Base-by-base conservation (phyloP, 371 early-diverging fungal species). In the Lichtheimia ramosa region DNA sequence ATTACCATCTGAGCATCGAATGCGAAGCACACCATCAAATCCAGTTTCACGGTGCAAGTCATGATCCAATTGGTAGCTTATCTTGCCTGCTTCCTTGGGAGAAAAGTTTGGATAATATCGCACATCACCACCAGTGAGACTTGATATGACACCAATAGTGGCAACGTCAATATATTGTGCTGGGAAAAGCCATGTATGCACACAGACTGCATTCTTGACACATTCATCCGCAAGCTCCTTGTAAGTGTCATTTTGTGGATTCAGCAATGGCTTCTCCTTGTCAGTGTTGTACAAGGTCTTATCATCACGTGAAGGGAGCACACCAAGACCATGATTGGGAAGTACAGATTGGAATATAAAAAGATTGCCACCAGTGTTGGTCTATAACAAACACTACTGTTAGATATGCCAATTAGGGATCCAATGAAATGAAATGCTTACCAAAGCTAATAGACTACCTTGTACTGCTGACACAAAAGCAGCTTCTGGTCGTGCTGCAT, bases 1-100 rank as follows among this genome's bases (percentile, higher is more conserved):
- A 43, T 63, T 70, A 74, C 94, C 96, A 56, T 93, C 90, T 5
- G 96, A 95, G 57, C 91, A 89, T 39, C 98, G 90, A n/a, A 98
- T 82, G 46, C 98, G 87, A 71, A 97, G 68, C 12, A 95, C 82
- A 0, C 87, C 94, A 64, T 95, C 90, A 71, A 84, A 93, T 6
- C 96, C 98, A 66, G 90, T 93, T 28, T 87, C 81, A 55, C 94
- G 83, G 25, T 65, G 61, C 28, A 92, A 71, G 40, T 83, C 78
- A 46, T 85, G 82, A 43, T 77, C 73, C 57, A 98, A 55, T 66
- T 94, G 92, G 43, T 85, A 81, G 13, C 62, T 73, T 48, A 96
- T 81, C 56, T 83, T 79, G 24, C 62, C 55, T 3, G 89, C 92
- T 68, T 93, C 89, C 46, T 85, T 77, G 10, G 53, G 69, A 46